phyloP scores from a whole-genome alignment of 2,329 filamentous ascomycete species.

The Colletotrichum endophyticum region DNA sequence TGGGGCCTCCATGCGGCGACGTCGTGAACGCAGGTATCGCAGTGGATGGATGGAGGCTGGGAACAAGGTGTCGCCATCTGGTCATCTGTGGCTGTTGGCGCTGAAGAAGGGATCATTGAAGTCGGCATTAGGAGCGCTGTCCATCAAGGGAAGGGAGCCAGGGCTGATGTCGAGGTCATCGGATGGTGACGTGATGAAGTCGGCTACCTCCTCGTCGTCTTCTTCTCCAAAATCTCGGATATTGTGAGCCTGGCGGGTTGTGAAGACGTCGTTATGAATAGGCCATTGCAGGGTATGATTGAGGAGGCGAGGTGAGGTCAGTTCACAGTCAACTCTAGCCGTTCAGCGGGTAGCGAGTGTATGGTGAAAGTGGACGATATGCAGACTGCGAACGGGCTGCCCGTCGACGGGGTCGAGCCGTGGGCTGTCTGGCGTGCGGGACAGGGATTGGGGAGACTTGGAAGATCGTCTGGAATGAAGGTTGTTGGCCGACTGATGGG shows the following conservation, averaged over 20 bases:
- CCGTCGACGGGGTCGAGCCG: background rate
- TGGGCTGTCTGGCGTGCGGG: background rate
- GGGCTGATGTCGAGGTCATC: background rate
- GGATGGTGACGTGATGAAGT: background rate
- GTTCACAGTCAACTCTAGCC: background rate
- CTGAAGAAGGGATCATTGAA: background rate
- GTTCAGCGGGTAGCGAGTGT: background rate
- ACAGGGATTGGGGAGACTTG: background rate
- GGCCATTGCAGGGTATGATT: background rate
- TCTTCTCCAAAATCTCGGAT: background rate
- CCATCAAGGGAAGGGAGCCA: background rate
- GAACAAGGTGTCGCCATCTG: background rate
- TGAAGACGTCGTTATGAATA: background rate
- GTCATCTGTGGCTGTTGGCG: background rate
- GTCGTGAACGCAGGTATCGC: background rate
- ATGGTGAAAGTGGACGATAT: background rate
- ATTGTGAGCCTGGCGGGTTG: background rate
- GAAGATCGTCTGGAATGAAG: background rate
- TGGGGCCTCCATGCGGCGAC: background rate
- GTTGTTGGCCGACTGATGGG: background rate
- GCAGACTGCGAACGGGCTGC: background rate
- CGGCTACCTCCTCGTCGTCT: background rate
- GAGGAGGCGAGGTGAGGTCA: conserved; percentile 14
- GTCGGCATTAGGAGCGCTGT: background rate
- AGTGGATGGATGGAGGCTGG: background rate